phyloP scores from a whole-genome alignment of 2,329 filamentous ascomycete species.

The Acrodontium crateriforme region DNA sequence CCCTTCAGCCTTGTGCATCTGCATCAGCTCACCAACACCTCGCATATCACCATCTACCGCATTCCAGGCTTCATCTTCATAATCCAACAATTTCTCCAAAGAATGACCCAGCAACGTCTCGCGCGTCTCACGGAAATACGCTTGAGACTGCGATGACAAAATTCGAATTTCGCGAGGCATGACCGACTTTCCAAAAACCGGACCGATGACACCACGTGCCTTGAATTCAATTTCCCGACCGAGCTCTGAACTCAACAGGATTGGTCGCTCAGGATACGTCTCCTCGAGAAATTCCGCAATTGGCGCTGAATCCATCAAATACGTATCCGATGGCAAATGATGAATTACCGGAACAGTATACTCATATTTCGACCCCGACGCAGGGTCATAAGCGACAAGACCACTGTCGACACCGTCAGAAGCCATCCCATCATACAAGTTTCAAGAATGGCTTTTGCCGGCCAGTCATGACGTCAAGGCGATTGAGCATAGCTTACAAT shows the following conservation, averaged over 20 bases:
- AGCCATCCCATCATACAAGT: too few relatives aligned
- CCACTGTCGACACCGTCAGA: too few relatives aligned
- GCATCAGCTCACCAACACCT: slow-evolving; percentile 22
- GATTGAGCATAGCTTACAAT: slow-evolving; percentile 5
- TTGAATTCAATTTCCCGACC: slow-evolving; percentile 22
- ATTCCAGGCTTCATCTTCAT: slow-evolving; percentile 19
- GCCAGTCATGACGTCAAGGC: too few relatives aligned
- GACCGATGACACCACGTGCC: slow-evolving; percentile 17
- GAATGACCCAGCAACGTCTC: slow-evolving; percentile 23
- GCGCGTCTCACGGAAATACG: slow-evolving; percentile 28
- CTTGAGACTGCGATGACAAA: slow-evolving; percentile 19
- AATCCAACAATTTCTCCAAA: slow-evolving; percentile 25
- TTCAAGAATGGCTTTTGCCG: too few relatives aligned
- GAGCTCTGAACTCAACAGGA: slow-evolving; percentile 24
- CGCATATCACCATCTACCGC: slow-evolving; percentile 15
- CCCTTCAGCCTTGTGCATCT: slow-evolving; percentile 22
- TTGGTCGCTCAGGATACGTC: slow-evolving; percentile 24
- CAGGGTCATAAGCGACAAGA: too few relatives aligned
- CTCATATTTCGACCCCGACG: too few relatives aligned
- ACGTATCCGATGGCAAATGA: slow-evolving; percentile 1
- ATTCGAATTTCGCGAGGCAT: slow-evolving; percentile 2
- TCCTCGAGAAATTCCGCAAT: slow-evolving; percentile 25
- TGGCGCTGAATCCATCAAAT: slow-evolving; percentile 1
- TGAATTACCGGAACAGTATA: slow-evolving; percentile 1
- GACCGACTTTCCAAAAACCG: slow-evolving; percentile 19